Evolutionary conservation across 805 yeast species (phyloP), one percentile per base, ranked within the genome.

Genomic region (Tetrapisispora namnaoensis): DNA sequence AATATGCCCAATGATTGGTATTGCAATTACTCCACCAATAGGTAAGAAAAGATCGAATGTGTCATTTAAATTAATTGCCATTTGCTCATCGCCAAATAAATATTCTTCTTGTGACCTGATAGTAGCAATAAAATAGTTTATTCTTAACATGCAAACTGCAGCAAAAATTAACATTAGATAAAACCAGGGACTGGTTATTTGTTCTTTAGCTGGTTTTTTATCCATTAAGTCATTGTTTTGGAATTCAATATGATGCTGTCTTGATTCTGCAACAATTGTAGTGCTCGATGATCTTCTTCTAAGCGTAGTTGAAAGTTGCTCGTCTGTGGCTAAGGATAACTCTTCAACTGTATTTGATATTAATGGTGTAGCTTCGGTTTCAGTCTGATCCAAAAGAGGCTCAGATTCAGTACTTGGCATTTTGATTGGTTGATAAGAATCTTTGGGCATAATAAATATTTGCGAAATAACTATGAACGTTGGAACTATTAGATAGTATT

Each of bases 101-200:
- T 72, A 91, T 24, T 74, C 75, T 71, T 88, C 95, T 69, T 90
- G 97, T 0, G 95, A 71, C 59, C 80, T 78, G 35, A 90, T 72
- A 2, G 97, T 87, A 9, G 96, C 97, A 48, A 90, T 93, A 66
- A 88, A 91, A 66, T 86, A 91, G 70, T 90, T 90, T 56, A 90
- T 83, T 63, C 97, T 74, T 41, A 91, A 74, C 96, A 90, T 90
- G 65, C 88, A 95, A 49, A 90, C 76, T 2, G 90, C 77, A 6
- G 96, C 85, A 65, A 89, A 86, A 2, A 78, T 60, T 24, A 86
- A 77, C 85, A 88, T 84, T 49, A 89, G 67, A 44, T 74, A 60
- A 63, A 89, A 91, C 93, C 96, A 88, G 3, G 84, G 70, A 8
- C 70, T 63, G 42, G 62, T 67, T 51, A 80, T 67, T 58, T 80